These are phyloP conservation scores for Taxawa tesnikishii DNA, from an alignment of 2,329 filamentous ascomycete genomes.

Conservation along the genomic window DNA sequence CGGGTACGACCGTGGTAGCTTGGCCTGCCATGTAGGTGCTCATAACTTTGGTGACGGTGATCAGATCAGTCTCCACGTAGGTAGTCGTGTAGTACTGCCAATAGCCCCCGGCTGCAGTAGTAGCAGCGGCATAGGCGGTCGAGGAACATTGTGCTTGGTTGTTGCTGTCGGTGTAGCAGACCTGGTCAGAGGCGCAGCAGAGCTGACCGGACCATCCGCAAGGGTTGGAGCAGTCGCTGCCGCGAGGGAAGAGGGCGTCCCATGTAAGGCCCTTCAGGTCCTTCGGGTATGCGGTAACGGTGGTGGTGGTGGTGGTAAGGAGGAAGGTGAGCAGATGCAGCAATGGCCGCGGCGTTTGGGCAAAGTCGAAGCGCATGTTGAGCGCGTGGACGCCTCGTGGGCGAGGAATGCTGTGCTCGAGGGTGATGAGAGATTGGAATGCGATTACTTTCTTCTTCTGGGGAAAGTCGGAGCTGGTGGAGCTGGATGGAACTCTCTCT, in stretches of 20 bases:
- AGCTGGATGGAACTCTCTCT: slow-evolving; percentile 1
- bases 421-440: not conserved
- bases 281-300: slow-evolving; percentile 16
- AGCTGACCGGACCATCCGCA: slow-evolving; percentile 41
- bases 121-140: slow-evolving; percentile 12
- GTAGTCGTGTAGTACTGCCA: slow-evolving; percentile 48
- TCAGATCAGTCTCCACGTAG: slow-evolving; percentile 39
- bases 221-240: slow-evolving; percentile 31
- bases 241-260: slow-evolving; percentile 21
- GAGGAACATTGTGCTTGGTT: slow-evolving; percentile 35
- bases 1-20: slow-evolving; percentile 10
- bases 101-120: slow-evolving; percentile 22
- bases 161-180: slow-evolving; percentile 37
- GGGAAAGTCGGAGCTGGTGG: too few species aligned
- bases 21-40: slow-evolving; percentile 30
- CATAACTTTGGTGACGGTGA: slow-evolving; percentile 42
- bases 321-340: slow-evolving; percentile 16
- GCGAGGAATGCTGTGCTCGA: slow-evolving; percentile 12
- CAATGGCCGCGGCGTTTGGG: slow-evolving; percentile 9
- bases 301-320: slow-evolving; percentile 12
- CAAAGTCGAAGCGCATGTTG: slow-evolving; percentile 14
- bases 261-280: slow-evolving; percentile 16
- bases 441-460: slow-evolving; percentile 3
- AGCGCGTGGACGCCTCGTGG: slow-evolving; percentile 10
- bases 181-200: slow-evolving; percentile 34